A percentile compares a stretch with the other conserved stretches of the same genome.
These are phyloP conservation scores for Buxus sempervirens DNA, from an alignment of 164 flowering plant species.

Conservation along the genomic window DNA sequence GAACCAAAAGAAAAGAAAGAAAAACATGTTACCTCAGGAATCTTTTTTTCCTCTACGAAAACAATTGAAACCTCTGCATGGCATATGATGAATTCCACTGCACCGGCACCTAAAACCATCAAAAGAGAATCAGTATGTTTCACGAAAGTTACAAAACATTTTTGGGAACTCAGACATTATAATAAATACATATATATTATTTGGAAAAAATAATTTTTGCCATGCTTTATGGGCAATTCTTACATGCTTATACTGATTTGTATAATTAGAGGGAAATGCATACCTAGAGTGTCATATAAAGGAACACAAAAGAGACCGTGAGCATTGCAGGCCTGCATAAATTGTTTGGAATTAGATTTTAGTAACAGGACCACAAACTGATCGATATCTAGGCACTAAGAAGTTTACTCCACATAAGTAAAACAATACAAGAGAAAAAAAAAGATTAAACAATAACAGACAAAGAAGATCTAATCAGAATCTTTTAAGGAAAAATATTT, in stretches of 20 bases:
- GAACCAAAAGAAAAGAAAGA: background rate
- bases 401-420: too few relatives aligned
- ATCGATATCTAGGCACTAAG: too few relatives aligned
- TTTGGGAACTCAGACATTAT: background rate
- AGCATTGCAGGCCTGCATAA: conserved; percentile 96
- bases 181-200: too few relatives aligned
- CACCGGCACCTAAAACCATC: conserved; percentile 75
- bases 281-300: conserved; percentile 94
- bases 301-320: conserved; percentile 95
- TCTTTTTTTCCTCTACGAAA: conserved; percentile 82
- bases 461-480: too few relatives aligned
- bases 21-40: conserved; percentile 61
- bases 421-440: too few relatives aligned
- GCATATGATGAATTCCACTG: conserved; percentile 79
- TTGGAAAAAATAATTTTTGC: too few relatives aligned
- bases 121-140: conserved; percentile 2
- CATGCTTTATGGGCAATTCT: background rate
- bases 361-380: background rate
- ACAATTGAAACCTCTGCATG: conserved; percentile 87
- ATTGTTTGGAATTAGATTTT: conserved; percentile 2
- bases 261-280: conserved; percentile 9
- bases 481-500: too few relatives aligned
- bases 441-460: too few relatives aligned
- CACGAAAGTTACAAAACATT: background rate
- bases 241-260: background rate